Evolutionary conservation across 805 yeast species (phyloP), one percentile per base, ranked within the genome.

Genomic region (Wickerhamiella occidentalis): DNA sequence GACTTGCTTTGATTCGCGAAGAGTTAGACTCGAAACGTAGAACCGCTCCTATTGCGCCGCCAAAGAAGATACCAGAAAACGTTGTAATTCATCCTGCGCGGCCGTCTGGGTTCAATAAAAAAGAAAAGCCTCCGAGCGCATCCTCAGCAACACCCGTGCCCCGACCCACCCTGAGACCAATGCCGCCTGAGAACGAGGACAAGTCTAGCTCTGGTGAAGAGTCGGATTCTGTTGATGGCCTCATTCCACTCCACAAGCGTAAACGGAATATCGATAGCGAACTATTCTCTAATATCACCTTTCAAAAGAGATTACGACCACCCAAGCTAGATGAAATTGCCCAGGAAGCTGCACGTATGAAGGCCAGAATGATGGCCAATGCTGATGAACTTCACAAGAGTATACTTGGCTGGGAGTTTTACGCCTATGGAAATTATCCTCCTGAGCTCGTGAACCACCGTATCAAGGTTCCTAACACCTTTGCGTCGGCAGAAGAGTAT

Each of bases 361-460:
- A 94, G 55, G 69, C 75, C 55, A 73, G 97, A 55, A 68, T 90
- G 48, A 79, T 82, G 58, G 87, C 87, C 11, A 85, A 82, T 58
- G 65, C 86, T 61, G 79, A 76, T 51, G 87, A 94, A 1, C 69
- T 94, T 5, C 86, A 90, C 61, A 67, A 69, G 15, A 72, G 73
- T 6, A 72, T 92, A 6, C 67, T 92, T 51, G 68, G 71, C 40
- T 92, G 98, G 98, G 76, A 83, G 43, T 90, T 77, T 58, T 76
- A 70, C 40, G 68, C 74, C 17, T 64, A 64, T 1, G 68, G 72
- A 41, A 82, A 76, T 3, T 76, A 66, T 51, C 94, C 94, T 0
- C 51, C 60, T 0, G 64, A 64, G 1, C 47, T 54, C 21, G 58
- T 60, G 1, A 64, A 65, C 3, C 58, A 64, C 1, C 76, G 75